Evolutionary conservation across 352 stramenopile species (phyloP), one percentile per base, ranked within the genome.

Genomic region (Phytophthora sojae): DNA sequence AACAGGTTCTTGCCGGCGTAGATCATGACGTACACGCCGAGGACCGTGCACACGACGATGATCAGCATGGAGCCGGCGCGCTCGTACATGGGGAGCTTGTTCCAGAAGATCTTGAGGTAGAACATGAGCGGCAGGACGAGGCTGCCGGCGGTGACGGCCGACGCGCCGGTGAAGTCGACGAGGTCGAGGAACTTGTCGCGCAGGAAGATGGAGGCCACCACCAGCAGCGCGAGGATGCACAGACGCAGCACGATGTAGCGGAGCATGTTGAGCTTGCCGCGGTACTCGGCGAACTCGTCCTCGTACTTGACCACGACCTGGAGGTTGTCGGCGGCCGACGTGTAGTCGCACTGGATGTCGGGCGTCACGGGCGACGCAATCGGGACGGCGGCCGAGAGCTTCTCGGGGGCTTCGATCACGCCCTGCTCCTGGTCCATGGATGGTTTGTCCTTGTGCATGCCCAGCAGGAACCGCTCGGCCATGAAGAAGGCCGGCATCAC

Each of bases 91-190:
- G 77, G 75, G 7, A 87, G 67, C 37, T 75, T 74, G 25, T 29
- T 70, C 71, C 77, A 81, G 58, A 78, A 74, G n/a, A 78, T 49
- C 57, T 86, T 86, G 42, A 88, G 59, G 74, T 88, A 88, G 55
- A 86, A 84, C 17, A 67, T 32, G 2, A 85, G 60, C 49, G 80
- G 80, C 21, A 88, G 50, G 7, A 86, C 67, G 17, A 86, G 72
- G 57, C 80, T 83, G 44, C 73, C 75, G 0, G 66, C 53, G 0
- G 78, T 77, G 26, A 82, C 81, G 25, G 74, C 64, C 14, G 77
- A 77, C 0, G 80, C 75, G 15, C 80, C 80, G 9, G 79, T 82
- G 52, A 88, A 88, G 74, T 88, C 80, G 1, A 83, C 66, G 9
- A 88, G 69, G 53, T 85, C 80, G 35, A 77, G 58, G 58, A 88